A percentile compares a stretch with the other conserved stretches of the same genome.
Conservation (phyloP, 345 rosid species). For the Clarkia xantiana region DNA sequence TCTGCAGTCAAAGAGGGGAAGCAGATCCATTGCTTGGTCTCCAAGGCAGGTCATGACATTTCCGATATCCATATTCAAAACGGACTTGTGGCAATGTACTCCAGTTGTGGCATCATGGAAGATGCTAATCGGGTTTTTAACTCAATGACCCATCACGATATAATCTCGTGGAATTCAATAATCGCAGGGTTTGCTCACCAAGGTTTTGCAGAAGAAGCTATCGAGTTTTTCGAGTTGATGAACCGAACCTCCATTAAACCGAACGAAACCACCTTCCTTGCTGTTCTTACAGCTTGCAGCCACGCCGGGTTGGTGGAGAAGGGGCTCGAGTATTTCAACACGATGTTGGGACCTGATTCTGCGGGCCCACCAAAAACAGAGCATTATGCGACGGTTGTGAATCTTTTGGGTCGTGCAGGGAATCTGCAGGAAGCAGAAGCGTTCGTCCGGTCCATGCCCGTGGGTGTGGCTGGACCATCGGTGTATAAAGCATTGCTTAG, state of each 20-base stretch:
- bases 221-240: constrained; percentile 24
- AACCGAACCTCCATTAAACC: constrained; percentile 16
- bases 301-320: constrained; percentile 24
- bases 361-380: constrained; percentile 15
- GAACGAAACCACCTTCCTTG: constrained; percentile 21
- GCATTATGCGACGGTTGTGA: constrained; percentile 24
- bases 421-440: constrained; percentile 23
- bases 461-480: constrained; percentile 13
- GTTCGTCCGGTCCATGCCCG: constrained; percentile 14
- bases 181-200: constrained; percentile 19
- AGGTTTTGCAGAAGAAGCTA: constrained; percentile 18
- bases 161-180: constrained; percentile 28
- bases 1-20: constrained; percentile 20
- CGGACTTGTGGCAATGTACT: constrained; percentile 25
- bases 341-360: constrained; percentile 9
- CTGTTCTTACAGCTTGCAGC: constrained; percentile 24
- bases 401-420: constrained; percentile 27
- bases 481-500: constrained; percentile 22
- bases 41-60: constrained; percentile 14
- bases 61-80: constrained; percentile 15
- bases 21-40: constrained; percentile 19
- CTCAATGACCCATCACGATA: constrained; percentile 16
- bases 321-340: constrained; percentile 22
- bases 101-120: constrained; percentile 20
- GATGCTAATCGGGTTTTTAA: constrained; percentile 17